Evolutionary conservation across 2,329 filamentous ascomycete species (phyloP), one percentile per base, ranked within the genome.

Genomic region (Colletotrichum salicis): DNA sequence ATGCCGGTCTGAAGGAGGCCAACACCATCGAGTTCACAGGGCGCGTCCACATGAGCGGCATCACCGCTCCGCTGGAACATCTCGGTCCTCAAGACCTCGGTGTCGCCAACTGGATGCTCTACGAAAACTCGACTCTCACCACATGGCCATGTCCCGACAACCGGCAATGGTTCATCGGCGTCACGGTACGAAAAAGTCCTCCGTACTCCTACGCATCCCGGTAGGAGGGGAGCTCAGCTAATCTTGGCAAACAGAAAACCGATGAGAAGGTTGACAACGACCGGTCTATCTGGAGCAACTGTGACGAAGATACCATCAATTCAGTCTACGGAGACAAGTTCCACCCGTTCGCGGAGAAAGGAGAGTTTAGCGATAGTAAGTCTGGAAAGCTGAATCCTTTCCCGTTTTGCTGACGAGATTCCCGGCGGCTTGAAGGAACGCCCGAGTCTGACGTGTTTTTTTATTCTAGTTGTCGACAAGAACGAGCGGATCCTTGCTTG

Each of bases 141-240:
- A 75, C 73, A 13, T 75, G 73, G 73, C 69, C 74, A 15, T 74
- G 73, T 57, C 60, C 64, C 37, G 66, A 75, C 45, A 73, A 75
- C 54, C 58, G 73, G 10, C 74, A 75, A 59, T 75, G 74, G 73
- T 75, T 73, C 45, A 73, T 75, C 67, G 74, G 74, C 15, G 74
- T 75, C 56, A 73, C 72, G 60, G 73, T 75, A 48, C 19, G 8
- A 22, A 48, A 48, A n/a, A 48, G 7, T 22, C 8, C 41, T 48
- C 41, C 41, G 41, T 48, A 10, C 19, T 22, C 41, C 3, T 48
- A 10, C 41, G 41, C 41, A 48, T 48, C 8, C 19, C 41, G 41
- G 41, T 48, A 22, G 19, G 41, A 19, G 41, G 8, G 41, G 1
- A 8, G 15, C 41, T 48, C 41, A 48, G 41, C 41, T 48, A 48